These are phyloP conservation scores for Jimgerdemannia lactiflua DNA, from an alignment of 192 early-diverging fungal genomes.

Conservation along the genomic window DNA sequence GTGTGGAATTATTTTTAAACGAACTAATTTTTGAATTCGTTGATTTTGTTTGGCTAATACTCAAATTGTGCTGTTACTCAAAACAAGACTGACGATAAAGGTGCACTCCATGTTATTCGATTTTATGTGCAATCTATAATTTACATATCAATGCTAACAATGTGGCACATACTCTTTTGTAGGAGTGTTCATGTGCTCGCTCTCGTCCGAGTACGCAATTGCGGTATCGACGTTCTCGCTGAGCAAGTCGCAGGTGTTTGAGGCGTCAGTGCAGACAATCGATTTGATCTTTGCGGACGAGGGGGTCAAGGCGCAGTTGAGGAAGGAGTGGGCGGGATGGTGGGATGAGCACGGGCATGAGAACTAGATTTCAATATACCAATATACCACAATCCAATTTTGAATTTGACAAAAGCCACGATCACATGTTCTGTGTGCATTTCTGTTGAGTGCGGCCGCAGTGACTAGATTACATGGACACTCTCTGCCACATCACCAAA, in stretches of 20 bases:
- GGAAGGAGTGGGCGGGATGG: conserved; percentile 20
- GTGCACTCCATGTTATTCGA: neutral
- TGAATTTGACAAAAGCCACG: no score
- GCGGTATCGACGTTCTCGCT: conserved; percentile 34
- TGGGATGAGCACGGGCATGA: neutral
- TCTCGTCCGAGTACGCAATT: conserved; percentile 33
- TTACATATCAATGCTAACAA: neutral
- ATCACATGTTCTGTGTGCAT: no score
- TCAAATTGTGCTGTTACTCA: neutral
- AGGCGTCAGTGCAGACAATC: conserved; percentile 33
- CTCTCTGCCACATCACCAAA: no score
- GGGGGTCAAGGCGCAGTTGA: conserved; percentile 13
- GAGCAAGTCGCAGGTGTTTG: conserved; percentile 28
- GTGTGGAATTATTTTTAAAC: neutral
- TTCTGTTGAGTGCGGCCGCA: no score
- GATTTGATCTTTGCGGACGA: conserved; percentile 41
- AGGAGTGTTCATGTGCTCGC: conserved; percentile 32
- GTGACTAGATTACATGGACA: no score
- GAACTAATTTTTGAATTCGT: no score
- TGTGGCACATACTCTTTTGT: neutral
- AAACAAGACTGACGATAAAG: conserved; percentile 42
- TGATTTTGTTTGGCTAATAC: no score
- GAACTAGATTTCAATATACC: no score
- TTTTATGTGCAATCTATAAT: neutral
- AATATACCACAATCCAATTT: no score